These are phyloP conservation scores for Pseudopyrenochaeta lycopersici DNA, from an alignment of 2,329 filamentous ascomycete genomes.

Conservation along the genomic window DNA sequence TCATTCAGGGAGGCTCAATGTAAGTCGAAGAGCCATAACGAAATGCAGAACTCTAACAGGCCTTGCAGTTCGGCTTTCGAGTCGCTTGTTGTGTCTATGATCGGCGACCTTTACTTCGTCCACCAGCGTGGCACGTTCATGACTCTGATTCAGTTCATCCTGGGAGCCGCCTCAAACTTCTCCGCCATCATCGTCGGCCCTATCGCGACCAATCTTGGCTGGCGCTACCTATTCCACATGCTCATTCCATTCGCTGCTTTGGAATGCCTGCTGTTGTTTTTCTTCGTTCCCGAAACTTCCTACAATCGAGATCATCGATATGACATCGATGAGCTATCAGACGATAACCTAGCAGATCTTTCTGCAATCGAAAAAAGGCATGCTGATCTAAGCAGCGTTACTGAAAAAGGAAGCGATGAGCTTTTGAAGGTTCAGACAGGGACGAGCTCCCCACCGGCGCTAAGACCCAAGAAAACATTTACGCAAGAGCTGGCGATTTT, in stretches of 20 bases:
- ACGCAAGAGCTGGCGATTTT: slow-evolving; percentile 49
- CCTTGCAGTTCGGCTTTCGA: slow-evolving; percentile 44
- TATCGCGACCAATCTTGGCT: slow-evolving; percentile 46
- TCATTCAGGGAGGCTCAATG: slow-evolving; percentile 43
- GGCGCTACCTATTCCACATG: slow-evolving; percentile 57
- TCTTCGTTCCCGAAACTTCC: slow-evolving; percentile 63
- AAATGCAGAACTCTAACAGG: slow-evolving; percentile 2
- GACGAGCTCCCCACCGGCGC: slow-evolving; percentile 18
- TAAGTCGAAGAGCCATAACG: slow-evolving; percentile 3
- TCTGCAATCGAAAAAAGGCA: slow-evolving; percentile 35
- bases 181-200: slow-evolving; percentile 48
- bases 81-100: slow-evolving; percentile 45
- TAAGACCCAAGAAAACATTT: slow-evolving; percentile 48
- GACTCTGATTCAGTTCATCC: slow-evolving; percentile 47
- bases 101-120: slow-evolving; percentile 49
- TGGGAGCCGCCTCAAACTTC: slow-evolving; percentile 48
- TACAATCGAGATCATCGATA: slow-evolving; percentile 54
- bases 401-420: slow-evolving; percentile 18
- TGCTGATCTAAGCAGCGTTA: neutral
- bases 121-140: slow-evolving; percentile 47
- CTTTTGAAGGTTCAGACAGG: slow-evolving; percentile 31
- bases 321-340: slow-evolving; percentile 41
- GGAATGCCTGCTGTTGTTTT: slow-evolving; percentile 54
- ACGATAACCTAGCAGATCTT: slow-evolving; percentile 38
- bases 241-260: slow-evolving; percentile 58